These are phyloP conservation scores for Alternaria brassicicola DNA, from an alignment of 2,329 filamentous ascomycete species.

Conservation along the genomic window DNA sequence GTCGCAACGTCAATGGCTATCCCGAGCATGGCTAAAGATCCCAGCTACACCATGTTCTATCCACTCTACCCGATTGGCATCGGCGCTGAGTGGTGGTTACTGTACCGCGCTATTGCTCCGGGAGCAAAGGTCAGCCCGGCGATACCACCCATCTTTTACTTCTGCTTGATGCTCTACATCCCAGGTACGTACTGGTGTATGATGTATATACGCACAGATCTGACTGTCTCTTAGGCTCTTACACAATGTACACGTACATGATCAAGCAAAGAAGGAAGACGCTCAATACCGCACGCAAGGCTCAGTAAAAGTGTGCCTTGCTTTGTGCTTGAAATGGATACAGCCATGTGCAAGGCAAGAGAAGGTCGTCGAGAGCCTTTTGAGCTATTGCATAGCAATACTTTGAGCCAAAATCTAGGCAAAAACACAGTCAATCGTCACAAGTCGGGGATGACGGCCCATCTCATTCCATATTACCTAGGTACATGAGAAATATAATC, in stretches of 20 bases:
- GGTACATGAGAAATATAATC: not conserved
- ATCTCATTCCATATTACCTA: not conserved
- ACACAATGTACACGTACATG: conserved; percentile 39
- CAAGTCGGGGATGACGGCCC: not conserved
- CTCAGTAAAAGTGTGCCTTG: not conserved
- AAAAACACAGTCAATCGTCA: not conserved
- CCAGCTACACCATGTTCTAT: conserved; percentile 33
- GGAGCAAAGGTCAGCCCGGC: conserved; percentile 14
- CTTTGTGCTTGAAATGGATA: not conserved
- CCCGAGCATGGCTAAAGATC: not conserved
- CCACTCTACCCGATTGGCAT: conserved; percentile 36
- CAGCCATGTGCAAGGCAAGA: not conserved
- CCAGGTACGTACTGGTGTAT: conserved; percentile 25
- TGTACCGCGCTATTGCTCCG: conserved; percentile 24
- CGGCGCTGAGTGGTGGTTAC: conserved; percentile 36
- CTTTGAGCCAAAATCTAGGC: not conserved
- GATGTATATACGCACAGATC: not conserved
- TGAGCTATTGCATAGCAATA: not conserved
- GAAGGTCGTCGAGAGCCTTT: not conserved
- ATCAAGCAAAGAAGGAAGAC: conserved; percentile 33
- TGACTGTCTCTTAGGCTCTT: conserved; percentile 24
- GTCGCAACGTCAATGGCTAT: not conserved
- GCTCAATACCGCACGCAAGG: conserved; percentile 9
- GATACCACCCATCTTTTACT: conserved; percentile 27
- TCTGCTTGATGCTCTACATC: conserved; percentile 29